These are phyloP conservation scores for Orbilia oligospora DNA, from an alignment of 2,329 filamentous ascomycete genomes.

Conservation along the genomic window DNA sequence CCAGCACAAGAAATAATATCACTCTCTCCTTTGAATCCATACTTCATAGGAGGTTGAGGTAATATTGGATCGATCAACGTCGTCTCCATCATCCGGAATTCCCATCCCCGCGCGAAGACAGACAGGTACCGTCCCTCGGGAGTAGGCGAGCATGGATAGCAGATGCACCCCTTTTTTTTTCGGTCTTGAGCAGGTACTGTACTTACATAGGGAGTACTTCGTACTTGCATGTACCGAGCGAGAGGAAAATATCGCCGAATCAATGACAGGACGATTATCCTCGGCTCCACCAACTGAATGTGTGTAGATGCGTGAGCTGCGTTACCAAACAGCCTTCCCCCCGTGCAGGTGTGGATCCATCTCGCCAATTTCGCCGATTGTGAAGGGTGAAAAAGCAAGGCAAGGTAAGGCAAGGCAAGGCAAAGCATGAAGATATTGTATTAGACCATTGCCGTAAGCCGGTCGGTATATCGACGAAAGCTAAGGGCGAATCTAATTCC, in stretches of 20 bases:
- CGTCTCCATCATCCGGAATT: neutral
- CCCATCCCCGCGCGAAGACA: neutral
- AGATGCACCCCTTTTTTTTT: conserved; percentile 21
- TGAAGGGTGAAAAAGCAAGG: conserved; percentile 21
- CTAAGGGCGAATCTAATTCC: neutral
- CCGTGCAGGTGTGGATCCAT: conserved; percentile 40
- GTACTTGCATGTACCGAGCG: neutral
- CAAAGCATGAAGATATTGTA: neutral
- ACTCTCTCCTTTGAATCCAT: neutral
- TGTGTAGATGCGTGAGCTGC: conserved; percentile 17
- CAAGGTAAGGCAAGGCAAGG: neutral
- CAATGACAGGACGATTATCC: conserved; percentile 37
- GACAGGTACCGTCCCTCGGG: conserved; percentile 24
- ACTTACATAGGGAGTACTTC: neutral
- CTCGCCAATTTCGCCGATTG: conserved; percentile 58
- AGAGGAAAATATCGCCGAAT: conserved; percentile 2
- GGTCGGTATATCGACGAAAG: conserved; percentile 1
- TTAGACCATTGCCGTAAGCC: conserved; percentile 11
- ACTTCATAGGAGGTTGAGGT: neutral
- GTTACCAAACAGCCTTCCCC: conserved; percentile 36
- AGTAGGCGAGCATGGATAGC: conserved; percentile 32
- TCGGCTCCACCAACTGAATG: conserved; percentile 51
- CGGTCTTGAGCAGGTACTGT: neutral
- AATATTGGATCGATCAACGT: conserved; percentile 16
- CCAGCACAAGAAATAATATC: neutral